These are phyloP conservation scores for Taiozyma onychis DNA, from an alignment of 1,139 yeast species.

Conservation along the genomic window DNA sequence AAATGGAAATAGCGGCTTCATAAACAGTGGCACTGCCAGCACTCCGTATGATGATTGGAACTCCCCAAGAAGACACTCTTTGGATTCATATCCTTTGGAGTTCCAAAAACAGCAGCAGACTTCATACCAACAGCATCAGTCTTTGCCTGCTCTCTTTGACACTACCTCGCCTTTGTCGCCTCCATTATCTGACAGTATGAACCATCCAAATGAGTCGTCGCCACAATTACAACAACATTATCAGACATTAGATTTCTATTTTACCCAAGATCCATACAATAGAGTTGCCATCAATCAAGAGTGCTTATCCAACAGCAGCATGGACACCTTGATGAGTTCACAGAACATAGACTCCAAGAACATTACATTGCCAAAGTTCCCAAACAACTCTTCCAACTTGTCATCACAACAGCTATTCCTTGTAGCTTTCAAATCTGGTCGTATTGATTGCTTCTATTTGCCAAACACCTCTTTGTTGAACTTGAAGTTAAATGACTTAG, in stretches of 20 bases:
- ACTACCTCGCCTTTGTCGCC: constrained; percentile 1
- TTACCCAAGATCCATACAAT: constrained; percentile 19
- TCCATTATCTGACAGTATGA: neutral
- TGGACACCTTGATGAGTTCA: constrained; percentile 3
- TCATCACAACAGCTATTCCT: constrained; percentile 46
- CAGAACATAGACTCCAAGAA: constrained; percentile 5
- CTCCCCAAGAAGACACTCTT: constrained; percentile 8
- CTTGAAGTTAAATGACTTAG: constrained; percentile 69
- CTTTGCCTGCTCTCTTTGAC: constrained; percentile 1
- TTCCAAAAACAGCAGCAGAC: constrained; percentile 3
- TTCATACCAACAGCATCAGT: constrained; percentile 6
- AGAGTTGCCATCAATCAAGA: constrained; percentile 18
- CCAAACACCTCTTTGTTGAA: constrained; percentile 48
- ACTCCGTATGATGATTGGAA: constrained; percentile 4
- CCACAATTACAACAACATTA: constrained; percentile 14
- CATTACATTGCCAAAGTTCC: constrained; percentile 13
- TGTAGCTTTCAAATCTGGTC: constrained; percentile 82
- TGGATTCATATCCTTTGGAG: constrained; percentile 5
- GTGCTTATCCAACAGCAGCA: constrained; percentile 6
- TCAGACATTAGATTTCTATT: constrained; percentile 19
- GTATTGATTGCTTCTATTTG: constrained; percentile 77
- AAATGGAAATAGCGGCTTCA: neutral
- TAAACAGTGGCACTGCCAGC: constrained; percentile 2
- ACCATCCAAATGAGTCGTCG: constrained; percentile 16
- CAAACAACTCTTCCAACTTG: constrained; percentile 18